Percentiles rank a stretch among this genome's conserved stretches.
Conservation (phyloP, 202 grass and related monocot species). For the Setaria viridis region DNA sequence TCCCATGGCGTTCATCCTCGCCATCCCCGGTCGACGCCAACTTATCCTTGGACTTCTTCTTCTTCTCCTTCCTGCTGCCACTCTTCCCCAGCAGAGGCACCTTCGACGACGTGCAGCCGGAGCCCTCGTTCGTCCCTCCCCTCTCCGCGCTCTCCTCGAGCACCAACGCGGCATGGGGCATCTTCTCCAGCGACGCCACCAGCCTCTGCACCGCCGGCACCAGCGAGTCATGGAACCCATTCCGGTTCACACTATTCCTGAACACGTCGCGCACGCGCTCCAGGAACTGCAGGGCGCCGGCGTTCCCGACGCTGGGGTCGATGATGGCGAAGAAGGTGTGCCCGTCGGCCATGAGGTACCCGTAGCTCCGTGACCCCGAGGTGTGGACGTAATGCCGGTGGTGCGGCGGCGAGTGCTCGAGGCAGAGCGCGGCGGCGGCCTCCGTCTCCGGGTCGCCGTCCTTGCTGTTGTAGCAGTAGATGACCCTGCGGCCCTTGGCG, state of each 20-base stretch:
- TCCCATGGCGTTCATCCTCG: constrained; percentile 45
- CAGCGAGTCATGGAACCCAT: constrained; percentile 60
- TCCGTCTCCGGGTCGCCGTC: constrained; percentile 55
- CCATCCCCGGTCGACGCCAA: neutral
- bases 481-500: constrained; percentile 64
- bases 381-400: constrained; percentile 84
- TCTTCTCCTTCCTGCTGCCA: constrained; percentile 79
- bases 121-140: constrained; percentile 30
- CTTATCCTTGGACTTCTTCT: constrained; percentile 63
- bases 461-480: constrained; percentile 65
- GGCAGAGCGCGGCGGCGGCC: constrained; percentile 56
- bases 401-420: constrained; percentile 57
- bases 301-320: constrained; percentile 66
- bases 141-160: constrained; percentile 50
- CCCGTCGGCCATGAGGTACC: constrained; percentile 64
- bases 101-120: constrained; percentile 67
- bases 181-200: constrained; percentile 79
- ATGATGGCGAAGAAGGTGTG: constrained; percentile 87
- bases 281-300: constrained; percentile 70
- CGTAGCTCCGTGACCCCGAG: constrained; percentile 56
- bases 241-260: constrained; percentile 35
- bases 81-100: constrained; percentile 71
- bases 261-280: constrained; percentile 64
- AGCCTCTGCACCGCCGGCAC: constrained; percentile 76
- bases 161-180: constrained; percentile 61